Conservation (phyloP, 139 green algal genomes). For the Chloropicon primus region DNA sequence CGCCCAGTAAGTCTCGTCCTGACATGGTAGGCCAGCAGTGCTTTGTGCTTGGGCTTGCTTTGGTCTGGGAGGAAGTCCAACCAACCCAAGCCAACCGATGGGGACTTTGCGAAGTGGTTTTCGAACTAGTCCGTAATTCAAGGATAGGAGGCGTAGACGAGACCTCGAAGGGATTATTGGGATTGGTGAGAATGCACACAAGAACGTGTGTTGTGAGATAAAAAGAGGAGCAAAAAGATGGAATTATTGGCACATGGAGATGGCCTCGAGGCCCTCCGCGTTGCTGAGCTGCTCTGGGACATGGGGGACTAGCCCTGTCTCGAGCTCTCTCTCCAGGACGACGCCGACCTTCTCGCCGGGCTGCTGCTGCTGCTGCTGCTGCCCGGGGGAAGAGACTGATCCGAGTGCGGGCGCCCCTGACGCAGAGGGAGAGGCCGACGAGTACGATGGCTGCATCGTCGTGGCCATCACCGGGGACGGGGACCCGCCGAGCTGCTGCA, state of each 20-base stretch:
- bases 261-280: not conserved
- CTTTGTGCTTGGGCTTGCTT: too few relatives aligned
- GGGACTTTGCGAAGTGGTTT: too few relatives aligned
- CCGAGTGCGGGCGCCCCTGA: too few relatives aligned
- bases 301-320: not conserved
- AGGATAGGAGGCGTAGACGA: too few relatives aligned
- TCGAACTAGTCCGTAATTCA: too few relatives aligned
- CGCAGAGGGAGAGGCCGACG: not conserved
- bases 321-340: not conserved
- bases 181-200: too few relatives aligned
- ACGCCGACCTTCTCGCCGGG: not conserved
- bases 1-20: not conserved
- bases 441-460: not conserved
- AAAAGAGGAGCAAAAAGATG: not conserved
- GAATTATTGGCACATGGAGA: not conserved
- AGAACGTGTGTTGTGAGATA: not conserved
- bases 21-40: too few relatives aligned
- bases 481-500: not conserved
- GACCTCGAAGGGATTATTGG: too few relatives aligned
- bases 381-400: too few relatives aligned
- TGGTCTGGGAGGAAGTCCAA: too few relatives aligned
- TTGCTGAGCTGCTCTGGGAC: not conserved
- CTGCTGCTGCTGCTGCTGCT: too few relatives aligned
- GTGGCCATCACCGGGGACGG: not conserved
- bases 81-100: too few relatives aligned